Evolutionary conservation across 2,329 filamentous ascomycete species (phyloP), one percentile per base, ranked within the genome.

Genomic region (Colletotrichum kahawae): DNA sequence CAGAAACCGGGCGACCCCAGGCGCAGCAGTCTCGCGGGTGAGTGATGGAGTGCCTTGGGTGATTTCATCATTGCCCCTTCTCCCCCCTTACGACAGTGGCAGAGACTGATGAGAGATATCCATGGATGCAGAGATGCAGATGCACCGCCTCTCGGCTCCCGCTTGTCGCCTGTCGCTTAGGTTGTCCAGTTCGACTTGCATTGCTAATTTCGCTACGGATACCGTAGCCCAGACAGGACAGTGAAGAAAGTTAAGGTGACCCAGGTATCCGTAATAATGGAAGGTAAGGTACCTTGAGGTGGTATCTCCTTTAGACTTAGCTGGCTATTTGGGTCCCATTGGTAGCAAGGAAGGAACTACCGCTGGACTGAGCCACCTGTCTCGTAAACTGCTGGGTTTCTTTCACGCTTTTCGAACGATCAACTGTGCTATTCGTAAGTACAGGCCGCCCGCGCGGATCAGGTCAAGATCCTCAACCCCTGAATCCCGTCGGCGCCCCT

Each of bases 61-160:
- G 80, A 79, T 80, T 74, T 77, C 74, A 57, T 71, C 70, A 69
- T 62, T 57, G 56, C 56, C 33, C 48, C 43, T 31, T 60, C 59
- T 51, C 29, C 36, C 27, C 65, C 54, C 38, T 43, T n/a, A 43
- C 38, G 38, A 43, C 38, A 18, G 5, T 29, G 56, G 56, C 38
- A 43, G 56, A 59, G 24, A 31, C 16, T 29, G 56, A 18, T 51
- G 43, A 51, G 43, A 51, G 12, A 0, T n/a, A 33, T 33, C 29
- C 29, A 31, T 31, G 29, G 29, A n/a, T 60, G 31, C 7, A 33
- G 31, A 10, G 43, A 13, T 51, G 10, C n/a, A 51, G 43, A 51
- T 24, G 31, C 57, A 60, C 57, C 29, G 31, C 57, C 57, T 33
- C 57, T 60, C 31, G 29, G 57, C 57, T 60, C 31, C 57, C 18